These are phyloP conservation scores for Penicillium roqueforti DNA, from an alignment of 495 filamentous ascomycete genomes.

Conservation along the genomic window DNA sequence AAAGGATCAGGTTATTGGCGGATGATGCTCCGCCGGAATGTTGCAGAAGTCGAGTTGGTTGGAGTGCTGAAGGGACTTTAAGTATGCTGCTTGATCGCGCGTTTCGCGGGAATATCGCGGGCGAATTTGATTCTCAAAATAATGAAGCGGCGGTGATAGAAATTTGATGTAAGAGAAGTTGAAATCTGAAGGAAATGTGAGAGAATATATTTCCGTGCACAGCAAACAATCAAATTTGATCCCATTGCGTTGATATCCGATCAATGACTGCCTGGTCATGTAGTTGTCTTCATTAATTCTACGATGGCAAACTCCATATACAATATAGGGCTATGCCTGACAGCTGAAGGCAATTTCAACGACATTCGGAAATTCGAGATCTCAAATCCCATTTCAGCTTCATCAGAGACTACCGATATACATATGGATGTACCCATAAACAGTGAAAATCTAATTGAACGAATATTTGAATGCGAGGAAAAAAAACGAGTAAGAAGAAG, in stretches of 20 bases:
- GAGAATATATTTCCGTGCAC: background rate
- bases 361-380: background rate
- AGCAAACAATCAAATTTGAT: too few species aligned
- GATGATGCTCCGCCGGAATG: background rate
- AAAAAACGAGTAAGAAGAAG: background rate
- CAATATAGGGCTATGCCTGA: too few species aligned
- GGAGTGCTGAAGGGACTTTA: background rate
- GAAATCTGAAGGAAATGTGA: background rate
- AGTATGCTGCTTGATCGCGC: too few species aligned
- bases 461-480: slow-evolving; percentile 11
- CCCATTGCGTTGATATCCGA: too few species aligned
- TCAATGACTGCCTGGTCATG: too few species aligned
- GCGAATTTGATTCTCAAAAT: too few species aligned
- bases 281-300: too few species aligned
- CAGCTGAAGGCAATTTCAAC: background rate
- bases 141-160: background rate
- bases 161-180: background rate
- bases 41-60: background rate
- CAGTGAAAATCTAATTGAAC: background rate
- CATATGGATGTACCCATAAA: background rate
- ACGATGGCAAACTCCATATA: too few species aligned
- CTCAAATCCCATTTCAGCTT: background rate
- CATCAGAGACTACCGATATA: background rate
- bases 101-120: too few species aligned
- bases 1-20: background rate